Evolutionary conservation across 306 rosid genomes (phyloP), one percentile per base, ranked within the genome.

Genomic region (Oxytropis ochrocephala): DNA sequence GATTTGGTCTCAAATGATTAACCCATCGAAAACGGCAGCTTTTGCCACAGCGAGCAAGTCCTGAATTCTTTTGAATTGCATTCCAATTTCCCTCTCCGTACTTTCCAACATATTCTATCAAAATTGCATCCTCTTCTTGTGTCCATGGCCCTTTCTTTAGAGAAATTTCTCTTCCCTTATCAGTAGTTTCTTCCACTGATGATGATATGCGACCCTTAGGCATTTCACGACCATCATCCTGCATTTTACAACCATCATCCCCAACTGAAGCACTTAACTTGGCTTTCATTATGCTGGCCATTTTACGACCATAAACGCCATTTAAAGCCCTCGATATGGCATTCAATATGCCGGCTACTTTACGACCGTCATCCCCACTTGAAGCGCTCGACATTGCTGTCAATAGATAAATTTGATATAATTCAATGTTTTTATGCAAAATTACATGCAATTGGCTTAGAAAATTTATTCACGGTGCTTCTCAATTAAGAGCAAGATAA

Each of bases 121-220:
- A 83, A 69, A 92, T 84, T 48, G 82, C 82, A 86, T 92, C 98
- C 83, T 92, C 98, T 54, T 57, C 78, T 5, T 90, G 33, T 21
- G 96, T 87, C 98, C 98, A 92, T 0, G 95, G 85, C 13, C 98
- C 98, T 89, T 89, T 92, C 83, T 89, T 89, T 36, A 85, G 75
- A 73, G 43, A n/a, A 60, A 43, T 29, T 49, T 84, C 83, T 24
- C 70, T 86, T 68, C 39, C 79, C 4, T 24, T 24, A 24, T 24
- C 29, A 24, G 29, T 4, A 21, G 64, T 86, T 81, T 90, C 78
- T 49, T 74, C 66, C 50, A 42, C 17, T 64, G 75, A 38, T 81
- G 67, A 47, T 71, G 80, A 73, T 57, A 11, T 59, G 35, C 48
- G 83, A 51, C 76, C 86, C 19, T 71, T 73, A 17, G 82, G 33